Evolutionary conservation across 169 alveolate species (phyloP).

Genomic region (Plasmodium knowlesi): DNA sequence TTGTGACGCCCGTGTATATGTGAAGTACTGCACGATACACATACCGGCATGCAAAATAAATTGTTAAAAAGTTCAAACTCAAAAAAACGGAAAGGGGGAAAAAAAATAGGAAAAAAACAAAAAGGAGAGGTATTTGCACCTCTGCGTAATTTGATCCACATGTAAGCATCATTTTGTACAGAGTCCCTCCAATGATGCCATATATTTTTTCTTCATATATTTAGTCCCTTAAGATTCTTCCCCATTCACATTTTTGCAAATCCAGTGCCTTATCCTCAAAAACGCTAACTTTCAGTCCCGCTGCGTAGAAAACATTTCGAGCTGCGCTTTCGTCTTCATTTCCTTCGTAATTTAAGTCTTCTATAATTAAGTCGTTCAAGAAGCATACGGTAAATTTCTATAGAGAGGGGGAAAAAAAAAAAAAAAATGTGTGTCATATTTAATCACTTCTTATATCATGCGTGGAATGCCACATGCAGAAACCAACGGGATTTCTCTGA

Average conservation of each 20-base stretch:
- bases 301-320: slow-evolving; percentile 61
- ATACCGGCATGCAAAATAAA: not conserved
- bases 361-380: slow-evolving; percentile 68
- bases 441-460: not conserved
- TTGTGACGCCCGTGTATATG: not conserved
- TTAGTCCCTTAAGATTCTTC: slow-evolving; percentile 70
- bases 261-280: slow-evolving; percentile 73
- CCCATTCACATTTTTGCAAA: slow-evolving; percentile 74
- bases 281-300: slow-evolving; percentile 70
- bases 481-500: not conserved
- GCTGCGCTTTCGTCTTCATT: slow-evolving; percentile 18
- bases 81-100: not conserved
- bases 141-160: not conserved
- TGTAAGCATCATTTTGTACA: not conserved
- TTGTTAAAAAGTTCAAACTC: not conserved
- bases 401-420: not conserved
- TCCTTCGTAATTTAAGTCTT: slow-evolving; percentile 75
- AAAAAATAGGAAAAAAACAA: slow-evolving; percentile 21
- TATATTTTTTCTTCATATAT: not conserved
- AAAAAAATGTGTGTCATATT: not conserved
- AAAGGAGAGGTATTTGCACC: not conserved
- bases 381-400: slow-evolving; percentile 63
- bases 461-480: not conserved
- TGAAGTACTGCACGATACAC: not conserved
- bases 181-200: not conserved